phyloP scores from a whole-genome alignment of 768 basidiomycete species.

The Holtermannia corniformis region DNA sequence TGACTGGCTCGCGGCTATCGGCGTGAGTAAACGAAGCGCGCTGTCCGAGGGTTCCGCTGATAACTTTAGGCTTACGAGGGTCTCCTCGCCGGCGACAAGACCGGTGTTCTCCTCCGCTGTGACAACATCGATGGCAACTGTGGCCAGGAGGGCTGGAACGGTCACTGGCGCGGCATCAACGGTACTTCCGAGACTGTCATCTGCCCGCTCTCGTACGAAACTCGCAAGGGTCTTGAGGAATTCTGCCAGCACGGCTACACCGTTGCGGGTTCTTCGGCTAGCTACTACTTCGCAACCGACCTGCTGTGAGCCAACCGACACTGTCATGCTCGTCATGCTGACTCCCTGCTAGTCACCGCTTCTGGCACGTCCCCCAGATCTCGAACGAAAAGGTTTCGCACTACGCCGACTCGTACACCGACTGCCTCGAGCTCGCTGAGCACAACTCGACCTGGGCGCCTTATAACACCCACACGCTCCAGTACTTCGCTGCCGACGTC shows the following conservation, averaged over 20 bases:
- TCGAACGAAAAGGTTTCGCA: conserved; percentile 26
- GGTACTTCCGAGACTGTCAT: conserved; percentile 40
- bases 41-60: too few species aligned
- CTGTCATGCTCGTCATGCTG: not conserved
- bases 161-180: conserved; percentile 40
- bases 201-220: conserved; percentile 33
- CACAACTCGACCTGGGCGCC: conserved; percentile 28
- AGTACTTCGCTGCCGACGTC: conserved; percentile 33
- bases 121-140: conserved; percentile 38
- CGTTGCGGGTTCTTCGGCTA: conserved; percentile 21
- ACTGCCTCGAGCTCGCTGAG: conserved; percentile 30
- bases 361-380: conserved; percentile 36
- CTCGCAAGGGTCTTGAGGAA: conserved; percentile 21
- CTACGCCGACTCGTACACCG: conserved; percentile 27
- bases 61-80: conserved; percentile 29
- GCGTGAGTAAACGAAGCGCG: too few species aligned
- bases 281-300: conserved; percentile 32
- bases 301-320: conserved; percentile 24
- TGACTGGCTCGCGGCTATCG: conserved; percentile 19
- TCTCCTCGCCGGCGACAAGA: conserved; percentile 31
- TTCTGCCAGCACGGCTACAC: conserved; percentile 33
- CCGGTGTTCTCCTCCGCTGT: conserved; percentile 35
- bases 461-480: conserved; percentile 35
- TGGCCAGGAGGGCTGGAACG: conserved; percentile 31
- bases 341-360: conserved; percentile 21